Evolutionary conservation across 2,329 filamentous ascomycete genomes (phyloP), one percentile per base, ranked within the genome.

Genomic region (Ambrosiella beaveri): DNA sequence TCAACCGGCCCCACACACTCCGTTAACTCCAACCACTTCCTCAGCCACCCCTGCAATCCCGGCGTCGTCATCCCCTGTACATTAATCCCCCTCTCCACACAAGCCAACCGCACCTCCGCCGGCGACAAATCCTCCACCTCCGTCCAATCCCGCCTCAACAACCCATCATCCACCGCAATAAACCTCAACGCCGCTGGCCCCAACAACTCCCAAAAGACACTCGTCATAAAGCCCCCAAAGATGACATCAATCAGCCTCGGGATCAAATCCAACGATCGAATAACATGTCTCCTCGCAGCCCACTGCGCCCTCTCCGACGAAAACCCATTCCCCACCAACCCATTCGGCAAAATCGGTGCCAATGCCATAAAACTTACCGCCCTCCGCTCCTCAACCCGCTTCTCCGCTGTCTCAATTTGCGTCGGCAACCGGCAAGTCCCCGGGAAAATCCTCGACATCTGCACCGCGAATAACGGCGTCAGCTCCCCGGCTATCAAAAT

Each of bases 401-500:
- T 41, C 38, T 57, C 56, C n/a, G 54, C 51, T 62, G 76, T 74
- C 56, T 79, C 71, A 60, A 81, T 70, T 71, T 96, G 91, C 44
- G 72, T 73, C 0, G 91, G 91, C 60, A 96, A 85, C 9, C 88
- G 80, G 68, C 91, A 96, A 0, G 88, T 85, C 64, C 81, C 80
- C 0, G 91, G 91, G 35, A 95, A 85, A 19, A 88, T 73, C 41
- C 73, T 73, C 17, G 82, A 81, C 35, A 95, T 72, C 38, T 81
- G 78, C 6, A 89, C 72, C 1, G 95, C 84, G 5, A 94, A 70
- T 5, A 97, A 66, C 0, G 90, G 88, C 1, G 90, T 87, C 71
- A 95, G 84, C 70, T 97, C 91, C 35, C 89, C 91, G 67, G 86
- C 87, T 13, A 95, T 62, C 0, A 91, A 65, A 6, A 95, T 75